Conservation (phyloP, 2,329 filamentous ascomycete species). For the Leptographium wingfieldii region DNA sequence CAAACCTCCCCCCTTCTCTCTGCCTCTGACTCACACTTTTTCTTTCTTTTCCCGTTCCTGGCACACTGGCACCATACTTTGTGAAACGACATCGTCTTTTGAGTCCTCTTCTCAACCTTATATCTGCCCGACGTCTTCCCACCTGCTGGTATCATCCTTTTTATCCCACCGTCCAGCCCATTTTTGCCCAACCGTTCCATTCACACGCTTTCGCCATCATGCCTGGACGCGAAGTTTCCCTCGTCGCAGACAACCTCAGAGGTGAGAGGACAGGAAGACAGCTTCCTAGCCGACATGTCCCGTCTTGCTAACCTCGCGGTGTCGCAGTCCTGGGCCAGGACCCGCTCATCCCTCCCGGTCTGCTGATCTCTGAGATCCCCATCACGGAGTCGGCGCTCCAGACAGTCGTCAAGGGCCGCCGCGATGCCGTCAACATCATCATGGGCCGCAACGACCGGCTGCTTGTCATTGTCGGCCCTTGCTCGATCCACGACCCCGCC, state of each 20-base stretch:
- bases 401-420: constrained; percentile 60
- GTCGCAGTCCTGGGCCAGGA: constrained; percentile 77
- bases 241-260: constrained; percentile 31
- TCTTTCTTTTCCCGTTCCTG: too few relatives aligned
- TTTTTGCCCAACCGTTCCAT: neutral
- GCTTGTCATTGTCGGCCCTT: constrained; percentile 87
- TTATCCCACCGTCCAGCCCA: neutral
- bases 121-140: neutral
- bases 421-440: constrained; percentile 60
- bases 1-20: neutral
- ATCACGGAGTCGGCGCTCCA: constrained; percentile 48
- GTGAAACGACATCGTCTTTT: neutral
- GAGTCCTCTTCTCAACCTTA: neutral
- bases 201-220: constrained; percentile 17
- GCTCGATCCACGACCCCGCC: constrained; percentile 90
- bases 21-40: neutral
- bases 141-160: too few relatives aligned
- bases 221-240: constrained; percentile 27
- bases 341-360: constrained; percentile 76
- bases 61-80: neutral
- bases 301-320: neutral
- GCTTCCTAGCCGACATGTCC: neutral
- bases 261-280: constrained; percentile 12
- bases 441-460: constrained; percentile 73
- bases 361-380: constrained; percentile 79